phyloP scores from a whole-genome alignment of 805 yeast genomes.

The Ogataea siamensis region DNA sequence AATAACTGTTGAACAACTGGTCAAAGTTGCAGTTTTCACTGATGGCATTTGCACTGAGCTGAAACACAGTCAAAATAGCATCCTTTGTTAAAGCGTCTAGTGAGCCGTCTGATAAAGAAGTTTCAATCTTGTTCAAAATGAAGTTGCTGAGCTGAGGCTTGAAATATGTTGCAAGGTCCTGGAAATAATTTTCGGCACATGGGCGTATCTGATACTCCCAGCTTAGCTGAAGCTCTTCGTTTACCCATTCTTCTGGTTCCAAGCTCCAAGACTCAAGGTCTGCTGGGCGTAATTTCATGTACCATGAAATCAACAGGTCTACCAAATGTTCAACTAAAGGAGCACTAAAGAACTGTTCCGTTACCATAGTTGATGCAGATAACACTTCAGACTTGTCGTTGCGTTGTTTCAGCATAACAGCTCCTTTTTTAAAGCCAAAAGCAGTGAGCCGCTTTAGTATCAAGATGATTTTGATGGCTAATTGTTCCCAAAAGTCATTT shows the following conservation, averaged over 20 bases:
- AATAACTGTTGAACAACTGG: slow-evolving; percentile 51
- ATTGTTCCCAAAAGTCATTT: slow-evolving; percentile 68
- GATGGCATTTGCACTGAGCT: slow-evolving; percentile 67
- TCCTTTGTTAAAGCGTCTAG: slow-evolving; percentile 66
- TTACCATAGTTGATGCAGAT: slow-evolving; percentile 51
- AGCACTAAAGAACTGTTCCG: slow-evolving; percentile 56
- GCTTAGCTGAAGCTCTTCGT: slow-evolving; percentile 70
- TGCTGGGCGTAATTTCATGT: slow-evolving; percentile 66
- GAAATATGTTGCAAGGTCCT: slow-evolving; percentile 65
- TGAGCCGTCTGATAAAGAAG: slow-evolving; percentile 32
- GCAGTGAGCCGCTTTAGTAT: slow-evolving; percentile 64
- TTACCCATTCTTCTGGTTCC: slow-evolving; percentile 93
- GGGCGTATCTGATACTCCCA: slow-evolving; percentile 85
- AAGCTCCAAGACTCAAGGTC: slow-evolving; percentile 80
- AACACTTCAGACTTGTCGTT: slow-evolving; percentile 64
- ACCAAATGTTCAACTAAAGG: slow-evolving; percentile 56
- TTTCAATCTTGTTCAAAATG: slow-evolving; percentile 58
- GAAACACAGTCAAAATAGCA: slow-evolving; percentile 78
- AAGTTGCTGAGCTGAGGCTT: slow-evolving; percentile 52
- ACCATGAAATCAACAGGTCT: slow-evolving; percentile 68
- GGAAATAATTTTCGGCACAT: slow-evolving; percentile 83
- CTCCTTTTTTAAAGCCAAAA: slow-evolving; percentile 63
- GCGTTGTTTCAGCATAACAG: slow-evolving; percentile 58
- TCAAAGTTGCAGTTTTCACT: slow-evolving; percentile 68
- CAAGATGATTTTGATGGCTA: slow-evolving; percentile 63